Conservation (phyloP, 139 green algal genomes). For the Micractinium sp. region DNA sequence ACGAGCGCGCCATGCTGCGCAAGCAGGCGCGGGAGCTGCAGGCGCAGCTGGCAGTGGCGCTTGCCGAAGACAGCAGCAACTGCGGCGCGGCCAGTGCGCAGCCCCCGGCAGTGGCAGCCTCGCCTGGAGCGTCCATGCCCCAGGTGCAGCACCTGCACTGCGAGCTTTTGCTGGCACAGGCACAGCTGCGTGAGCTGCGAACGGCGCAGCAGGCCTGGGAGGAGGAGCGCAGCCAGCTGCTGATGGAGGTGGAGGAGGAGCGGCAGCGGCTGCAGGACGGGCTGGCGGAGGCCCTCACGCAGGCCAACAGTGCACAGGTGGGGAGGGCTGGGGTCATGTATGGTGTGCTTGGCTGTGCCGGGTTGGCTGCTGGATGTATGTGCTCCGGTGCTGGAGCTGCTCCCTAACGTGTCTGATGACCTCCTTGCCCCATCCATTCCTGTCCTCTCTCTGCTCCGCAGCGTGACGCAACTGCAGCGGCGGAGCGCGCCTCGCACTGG, state of each 20-base stretch:
- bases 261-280: constrained; percentile 20
- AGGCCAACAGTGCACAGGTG: constrained; percentile 18
- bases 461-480: neutral
- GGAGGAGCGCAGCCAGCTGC: neutral
- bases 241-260: constrained; percentile 21
- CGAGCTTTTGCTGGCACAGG: constrained; percentile 4
- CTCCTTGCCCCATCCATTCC: neutral
- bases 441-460: neutral
- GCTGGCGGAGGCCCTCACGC: neutral
- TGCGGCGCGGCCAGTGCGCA: neutral
- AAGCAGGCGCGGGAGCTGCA: neutral
- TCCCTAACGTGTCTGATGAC: neutral
- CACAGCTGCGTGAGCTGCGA: constrained; percentile 16
- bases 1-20: constrained; percentile 4
- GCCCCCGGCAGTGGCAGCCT: neutral
- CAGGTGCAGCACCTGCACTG: neutral
- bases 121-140: too few species aligned
- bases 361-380: neutral
- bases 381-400: neutral
- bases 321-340: neutral
- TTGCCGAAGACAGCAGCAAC: neutral
- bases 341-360: neutral
- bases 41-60: constrained; percentile 13
- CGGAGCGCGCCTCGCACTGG: constrained; percentile 24
- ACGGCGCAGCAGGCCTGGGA: constrained; percentile 10